Percentiles rank a stretch among this genome's conserved stretches.
Evolutionary conservation across 2,329 filamentous ascomycete species (phyloP).

Genomic region (Neofusicoccum cordaticola): DNA sequence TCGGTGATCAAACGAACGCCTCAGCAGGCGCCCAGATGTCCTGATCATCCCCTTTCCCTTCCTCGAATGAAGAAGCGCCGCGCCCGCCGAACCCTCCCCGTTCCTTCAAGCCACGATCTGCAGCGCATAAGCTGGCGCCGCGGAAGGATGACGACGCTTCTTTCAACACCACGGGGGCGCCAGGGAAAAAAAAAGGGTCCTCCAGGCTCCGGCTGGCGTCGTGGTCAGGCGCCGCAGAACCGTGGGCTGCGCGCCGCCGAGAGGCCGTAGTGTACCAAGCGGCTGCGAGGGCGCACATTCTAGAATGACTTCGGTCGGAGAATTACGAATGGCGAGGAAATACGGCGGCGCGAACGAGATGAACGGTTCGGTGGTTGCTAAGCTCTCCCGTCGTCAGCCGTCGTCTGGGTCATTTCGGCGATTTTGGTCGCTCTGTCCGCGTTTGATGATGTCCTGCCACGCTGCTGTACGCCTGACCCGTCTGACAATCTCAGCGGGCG

Average conservation of each 20-base stretch:
- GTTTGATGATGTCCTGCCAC: not conserved
- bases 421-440: not conserved
- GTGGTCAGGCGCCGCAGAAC: not conserved
- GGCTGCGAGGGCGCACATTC: not conserved
- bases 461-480: not conserved
- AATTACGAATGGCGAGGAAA: not conserved
- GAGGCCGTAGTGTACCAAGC: constrained; percentile 6
- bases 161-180: not conserved
- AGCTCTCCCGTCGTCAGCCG: not conserved
- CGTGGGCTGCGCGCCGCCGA: not conserved
- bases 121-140: not conserved
- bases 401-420: not conserved
- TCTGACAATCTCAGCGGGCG: not conserved
- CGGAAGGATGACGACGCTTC: not conserved
- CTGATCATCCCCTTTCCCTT: not conserved
- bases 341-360: not conserved
- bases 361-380: not conserved
- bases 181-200: not conserved
- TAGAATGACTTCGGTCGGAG: not conserved
- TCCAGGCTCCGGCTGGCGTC: not conserved
- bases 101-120: constrained; percentile 5
- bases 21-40: not conserved
- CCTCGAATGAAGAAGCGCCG: constrained; percentile 3
- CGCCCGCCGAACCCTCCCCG: not conserved
- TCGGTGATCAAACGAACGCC: constrained; percentile 10